Evolutionary conservation across 75 land plant genomes (phyloP), one percentile per base, ranked within the genome.

Genomic region (Pinus albicaulis): DNA sequence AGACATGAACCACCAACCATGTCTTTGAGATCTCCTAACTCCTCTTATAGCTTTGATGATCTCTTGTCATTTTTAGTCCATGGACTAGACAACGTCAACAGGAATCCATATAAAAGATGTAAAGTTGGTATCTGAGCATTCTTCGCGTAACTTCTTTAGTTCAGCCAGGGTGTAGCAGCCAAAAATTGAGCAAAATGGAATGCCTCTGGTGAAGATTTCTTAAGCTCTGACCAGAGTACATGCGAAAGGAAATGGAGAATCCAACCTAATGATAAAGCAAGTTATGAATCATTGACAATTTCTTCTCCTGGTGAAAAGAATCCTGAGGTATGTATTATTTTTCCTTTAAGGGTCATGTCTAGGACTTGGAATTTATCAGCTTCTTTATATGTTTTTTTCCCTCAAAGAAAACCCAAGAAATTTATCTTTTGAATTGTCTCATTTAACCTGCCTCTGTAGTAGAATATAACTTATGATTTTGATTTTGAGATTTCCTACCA

Each of bases 181-280:
- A 5, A 3, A 5, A 38, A 38, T 38, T 38, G 89, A 86, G 59
- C 80, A 52, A 81, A 85, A 59, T 73, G 77, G 38, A 88, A 86
- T 77, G 80, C 82, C 76, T 81, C 81, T 5, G 73, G 74, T 31
- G 90, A 90, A 53, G 90, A 73, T 34, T 86, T 88, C 25, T 88
- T 90, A 3, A 78, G 82, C 1, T 84, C 86, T 38, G 89, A 87
- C 20, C 85, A 84, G 77, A 79, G 70, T 63, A 71, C 72, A n/a
- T 76, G 6, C 74, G 76, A 73, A 15, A 86, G 80, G 74, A 91
- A 91, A 74, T 81, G 93, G 57, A 91, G 81, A 74, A 82, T 87
- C 7, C 23, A 65, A 59, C 73, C 80, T 2, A 80, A 78, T 61
- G 87, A 77, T 3, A 87, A 85, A 64, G 79, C 77, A 10, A 86